phyloP scores from a whole-genome alignment of 179 eudicot genomes.

The Camellia oleifera region DNA sequence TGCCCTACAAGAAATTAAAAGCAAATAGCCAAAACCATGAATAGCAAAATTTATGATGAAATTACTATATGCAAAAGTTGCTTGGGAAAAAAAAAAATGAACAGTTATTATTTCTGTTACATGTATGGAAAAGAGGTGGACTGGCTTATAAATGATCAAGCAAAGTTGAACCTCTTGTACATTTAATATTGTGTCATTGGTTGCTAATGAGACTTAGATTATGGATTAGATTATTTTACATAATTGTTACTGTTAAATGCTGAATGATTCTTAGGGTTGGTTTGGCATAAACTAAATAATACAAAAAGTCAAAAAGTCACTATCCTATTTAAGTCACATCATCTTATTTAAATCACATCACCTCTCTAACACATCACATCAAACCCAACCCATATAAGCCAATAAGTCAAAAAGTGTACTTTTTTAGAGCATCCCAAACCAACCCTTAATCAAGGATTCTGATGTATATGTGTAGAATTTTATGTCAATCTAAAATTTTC shows the following conservation, averaged over 20 bases:
- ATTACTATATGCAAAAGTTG: neutral
- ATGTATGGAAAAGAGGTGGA: neutral
- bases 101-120: neutral
- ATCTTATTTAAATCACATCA: no score
- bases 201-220: neutral
- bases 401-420: no score
- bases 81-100: neutral
- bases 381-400: no score
- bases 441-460: neutral
- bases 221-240: neutral
- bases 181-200: neutral
- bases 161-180: neutral
- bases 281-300: no score
- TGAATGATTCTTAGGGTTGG: neutral
- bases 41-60: neutral
- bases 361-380: no score
- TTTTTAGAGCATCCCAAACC: no score
- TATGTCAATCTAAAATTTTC: neutral
- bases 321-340: no score
- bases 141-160: neutral
- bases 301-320: no score
- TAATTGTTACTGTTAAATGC: neutral
- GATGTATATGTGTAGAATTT: neutral
- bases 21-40: neutral
- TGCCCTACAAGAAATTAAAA: neutral